Conservation (phyloP, 352 stramenopile species). For the Globisporangium radiosum region DNA sequence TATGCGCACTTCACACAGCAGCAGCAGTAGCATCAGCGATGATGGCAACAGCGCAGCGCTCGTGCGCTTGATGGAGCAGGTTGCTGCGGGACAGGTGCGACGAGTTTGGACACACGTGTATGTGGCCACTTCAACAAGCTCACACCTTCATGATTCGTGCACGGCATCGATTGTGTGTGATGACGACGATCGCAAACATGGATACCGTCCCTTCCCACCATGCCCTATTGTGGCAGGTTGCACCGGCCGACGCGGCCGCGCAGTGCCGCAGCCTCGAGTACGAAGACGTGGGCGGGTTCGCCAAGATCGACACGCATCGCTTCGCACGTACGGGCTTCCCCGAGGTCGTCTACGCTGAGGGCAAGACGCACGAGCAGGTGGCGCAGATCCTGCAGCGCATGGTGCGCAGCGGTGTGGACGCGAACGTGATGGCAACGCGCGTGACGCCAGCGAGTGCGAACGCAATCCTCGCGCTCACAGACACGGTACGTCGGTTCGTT, state of each 20-base stretch:
- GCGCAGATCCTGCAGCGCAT: conserved; percentile 88
- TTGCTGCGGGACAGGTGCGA: conserved; percentile 41
- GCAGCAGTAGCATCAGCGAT: neutral
- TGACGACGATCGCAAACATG: neutral
- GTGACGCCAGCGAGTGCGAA: conserved; percentile 45
- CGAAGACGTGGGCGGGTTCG: conserved; percentile 42
- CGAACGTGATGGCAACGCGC: conserved; percentile 79
- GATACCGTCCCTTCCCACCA: too few species aligned
- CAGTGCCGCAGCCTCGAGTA: conserved; percentile 39
- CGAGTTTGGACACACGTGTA: too few species aligned
- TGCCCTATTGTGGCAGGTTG: conserved; percentile 10
- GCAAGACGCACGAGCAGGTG: conserved; percentile 90
- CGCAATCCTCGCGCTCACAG: conserved; percentile 25
- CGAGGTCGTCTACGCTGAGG: conserved; percentile 93
- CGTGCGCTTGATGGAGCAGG: conserved; percentile 40
- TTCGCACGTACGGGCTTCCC: conserved; percentile 90
- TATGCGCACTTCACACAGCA: neutral
- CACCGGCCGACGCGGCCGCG: conserved; percentile 16
- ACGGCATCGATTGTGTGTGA: neutral
- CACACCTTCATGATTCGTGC: neutral
- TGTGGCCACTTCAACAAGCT: too few species aligned
- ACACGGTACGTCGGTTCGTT: conserved; percentile 22
- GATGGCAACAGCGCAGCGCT: neutral
- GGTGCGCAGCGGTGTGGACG: conserved; percentile 37
- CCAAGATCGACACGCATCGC: conserved; percentile 88